These are phyloP conservation scores for Chaetomium tenue DNA, from an alignment of 495 filamentous ascomycete genomes.

Conservation along the genomic window DNA sequence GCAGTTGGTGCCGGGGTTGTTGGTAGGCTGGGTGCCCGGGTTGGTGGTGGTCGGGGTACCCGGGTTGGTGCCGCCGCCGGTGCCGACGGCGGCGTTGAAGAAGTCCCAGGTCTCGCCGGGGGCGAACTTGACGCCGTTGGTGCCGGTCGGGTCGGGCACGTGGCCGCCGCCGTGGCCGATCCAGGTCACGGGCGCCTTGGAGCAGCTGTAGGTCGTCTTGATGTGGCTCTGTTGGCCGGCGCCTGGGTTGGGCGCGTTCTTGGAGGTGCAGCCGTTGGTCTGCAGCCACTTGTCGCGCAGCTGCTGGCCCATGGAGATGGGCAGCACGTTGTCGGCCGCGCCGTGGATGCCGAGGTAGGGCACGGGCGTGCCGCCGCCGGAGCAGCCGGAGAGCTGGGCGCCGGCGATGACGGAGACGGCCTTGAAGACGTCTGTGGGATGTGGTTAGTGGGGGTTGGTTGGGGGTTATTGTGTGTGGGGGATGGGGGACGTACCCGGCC, in stretches of 20 bases:
- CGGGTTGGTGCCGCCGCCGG: not conserved
- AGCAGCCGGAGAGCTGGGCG: slow-evolving; percentile 41
- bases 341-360: slow-evolving; percentile 48
- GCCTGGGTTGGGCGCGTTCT: slow-evolving; percentile 37
- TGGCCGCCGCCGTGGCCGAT: slow-evolving; percentile 28
- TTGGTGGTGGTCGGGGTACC: slow-evolving; percentile 1
- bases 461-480: too few species aligned
- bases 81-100: slow-evolving; percentile 14
- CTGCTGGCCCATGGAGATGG: slow-evolving; percentile 35
- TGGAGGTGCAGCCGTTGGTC: slow-evolving; percentile 41
- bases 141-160: slow-evolving; percentile 21
- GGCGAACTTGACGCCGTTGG: slow-evolving; percentile 20
- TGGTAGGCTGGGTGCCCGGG: slow-evolving; percentile 2
- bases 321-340: slow-evolving; percentile 42
- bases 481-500: slow-evolving; percentile 29
- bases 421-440: slow-evolving; percentile 35
- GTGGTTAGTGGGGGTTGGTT: not conserved
- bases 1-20: slow-evolving; percentile 1
- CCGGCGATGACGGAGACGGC: slow-evolving; percentile 43
- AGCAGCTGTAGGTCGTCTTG: slow-evolving; percentile 38
- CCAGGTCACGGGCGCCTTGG: slow-evolving; percentile 30
- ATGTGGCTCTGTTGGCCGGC: slow-evolving; percentile 34
- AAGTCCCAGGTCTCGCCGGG: slow-evolving; percentile 24
- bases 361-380: slow-evolving; percentile 40
- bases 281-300: slow-evolving; percentile 43